Conservation (phyloP, 2,329 filamentous ascomycete species). For the Atkinsonella texensis region DNA sequence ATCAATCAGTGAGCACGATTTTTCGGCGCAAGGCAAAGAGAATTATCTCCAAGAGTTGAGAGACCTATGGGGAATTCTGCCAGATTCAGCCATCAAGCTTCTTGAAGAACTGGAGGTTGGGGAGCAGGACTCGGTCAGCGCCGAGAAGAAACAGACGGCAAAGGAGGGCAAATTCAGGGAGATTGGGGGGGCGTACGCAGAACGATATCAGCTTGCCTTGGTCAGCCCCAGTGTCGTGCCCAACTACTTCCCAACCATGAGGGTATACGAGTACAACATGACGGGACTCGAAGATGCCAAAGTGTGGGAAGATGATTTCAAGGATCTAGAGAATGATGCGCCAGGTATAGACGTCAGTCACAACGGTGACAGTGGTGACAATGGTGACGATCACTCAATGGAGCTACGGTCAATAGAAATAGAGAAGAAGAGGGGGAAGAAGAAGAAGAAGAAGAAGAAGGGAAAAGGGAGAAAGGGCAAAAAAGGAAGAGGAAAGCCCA, state of each 20-base stretch:
- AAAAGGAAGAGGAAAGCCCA: slow-evolving; percentile 36
- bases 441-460: slow-evolving; percentile 23
- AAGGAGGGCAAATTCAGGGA: slow-evolving; percentile 42
- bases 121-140: slow-evolving; percentile 9
- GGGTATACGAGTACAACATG: slow-evolving; percentile 93
- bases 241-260: slow-evolving; percentile 79
- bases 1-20: slow-evolving; percentile 31
- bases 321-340: slow-evolving; percentile 1
- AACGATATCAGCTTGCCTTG: slow-evolving; percentile 71
- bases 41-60: slow-evolving; percentile 72
- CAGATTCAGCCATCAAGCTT: slow-evolving; percentile 31
- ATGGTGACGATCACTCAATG: slow-evolving; percentile 15
- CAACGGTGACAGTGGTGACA: neutral
- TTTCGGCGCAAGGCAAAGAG: slow-evolving; percentile 48
- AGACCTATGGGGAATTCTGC: slow-evolving; percentile 64
- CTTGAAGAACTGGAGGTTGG: slow-evolving; percentile 9
- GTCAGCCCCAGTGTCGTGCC: slow-evolving; percentile 83
- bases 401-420: slow-evolving; percentile 18
- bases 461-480: slow-evolving; percentile 30
- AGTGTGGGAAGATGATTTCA: slow-evolving; percentile 30
- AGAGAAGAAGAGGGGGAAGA: slow-evolving; percentile 24
- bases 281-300: slow-evolving; percentile 53
- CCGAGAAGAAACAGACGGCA: slow-evolving; percentile 22
- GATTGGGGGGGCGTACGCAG: slow-evolving; percentile 70
- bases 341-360: neutral